phyloP scores from a whole-genome alignment of 2,329 filamentous ascomycete species.

The Hymenoscyphus infarciens region DNA sequence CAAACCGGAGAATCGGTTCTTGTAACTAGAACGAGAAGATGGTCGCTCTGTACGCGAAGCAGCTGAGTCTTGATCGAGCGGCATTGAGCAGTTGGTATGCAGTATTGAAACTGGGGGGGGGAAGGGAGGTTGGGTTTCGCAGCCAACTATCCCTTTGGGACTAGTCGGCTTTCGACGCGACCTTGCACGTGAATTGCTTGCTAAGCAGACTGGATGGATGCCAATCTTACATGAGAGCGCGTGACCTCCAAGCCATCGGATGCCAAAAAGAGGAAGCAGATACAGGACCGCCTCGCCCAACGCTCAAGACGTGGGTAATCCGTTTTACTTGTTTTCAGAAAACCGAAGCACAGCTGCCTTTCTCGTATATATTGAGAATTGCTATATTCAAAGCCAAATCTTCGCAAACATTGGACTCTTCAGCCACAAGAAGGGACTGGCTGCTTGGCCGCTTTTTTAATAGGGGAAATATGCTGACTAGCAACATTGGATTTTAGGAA shows the following conservation, averaged over 20 bases:
- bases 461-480: neutral
- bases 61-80: neutral
- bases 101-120: neutral
- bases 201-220: neutral
- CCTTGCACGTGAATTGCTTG: too few relatives aligned
- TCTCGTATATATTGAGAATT: neutral
- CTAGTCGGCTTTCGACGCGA: neutral
- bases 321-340: neutral
- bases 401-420: neutral
- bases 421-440: too few relatives aligned
- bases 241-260: slow-evolving; percentile 10
- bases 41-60: neutral
- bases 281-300: slow-evolving; percentile 26
- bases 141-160: neutral
- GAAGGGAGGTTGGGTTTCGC: neutral
- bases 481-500: neutral
- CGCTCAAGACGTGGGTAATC: slow-evolving; percentile 23
- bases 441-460: too few relatives aligned
- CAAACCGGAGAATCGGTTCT: too few relatives aligned
- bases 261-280: slow-evolving; percentile 22
- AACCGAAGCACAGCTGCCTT: neutral
- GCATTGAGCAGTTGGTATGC: neutral
- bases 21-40: too few relatives aligned
- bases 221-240: neutral
- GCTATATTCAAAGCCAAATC: neutral